Evolutionary conservation across 345 rosid genomes (phyloP).

Genomic region (Heritiera fomes): DNA sequence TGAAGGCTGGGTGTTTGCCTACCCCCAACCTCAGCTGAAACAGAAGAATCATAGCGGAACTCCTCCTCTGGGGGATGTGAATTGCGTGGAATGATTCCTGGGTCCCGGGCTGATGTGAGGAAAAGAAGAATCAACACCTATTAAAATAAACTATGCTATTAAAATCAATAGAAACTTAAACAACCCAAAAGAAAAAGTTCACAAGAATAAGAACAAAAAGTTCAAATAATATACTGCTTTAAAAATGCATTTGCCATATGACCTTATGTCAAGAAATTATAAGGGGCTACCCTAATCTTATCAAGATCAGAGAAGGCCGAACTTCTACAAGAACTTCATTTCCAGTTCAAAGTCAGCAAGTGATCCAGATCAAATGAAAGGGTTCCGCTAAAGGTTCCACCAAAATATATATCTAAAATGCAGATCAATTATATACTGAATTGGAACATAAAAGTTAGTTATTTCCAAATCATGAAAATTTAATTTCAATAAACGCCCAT

Average conservation of each 20-base stretch:
- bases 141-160: slow-evolving; percentile 36
- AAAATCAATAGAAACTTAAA: slow-evolving; percentile 19
- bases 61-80: slow-evolving; percentile 96
- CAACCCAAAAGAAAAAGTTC: slow-evolving; percentile 5
- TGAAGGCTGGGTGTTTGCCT: slow-evolving; percentile 88
- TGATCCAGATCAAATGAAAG: background rate
- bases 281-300: background rate
- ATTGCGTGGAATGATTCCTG: slow-evolving; percentile 91
- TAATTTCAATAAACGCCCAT: background rate
- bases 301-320: background rate
- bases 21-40: slow-evolving; percentile 60
- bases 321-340: background rate
- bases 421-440: background rate
- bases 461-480: background rate
- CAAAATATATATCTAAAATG: background rate
- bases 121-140: slow-evolving; percentile 84
- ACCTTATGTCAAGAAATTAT: background rate
- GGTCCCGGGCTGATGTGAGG: slow-evolving; percentile 90
- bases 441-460: background rate
- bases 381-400: background rate
- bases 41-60: slow-evolving; percentile 58
- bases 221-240: background rate
- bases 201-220: background rate
- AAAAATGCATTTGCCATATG: slow-evolving; percentile 1
- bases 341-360: background rate